Percentiles rank a stretch among this genome's conserved stretches.
Evolutionary conservation across 106 monocot genomes (phyloP).

Genomic region (Phalaenopsis aphrodite): DNA sequence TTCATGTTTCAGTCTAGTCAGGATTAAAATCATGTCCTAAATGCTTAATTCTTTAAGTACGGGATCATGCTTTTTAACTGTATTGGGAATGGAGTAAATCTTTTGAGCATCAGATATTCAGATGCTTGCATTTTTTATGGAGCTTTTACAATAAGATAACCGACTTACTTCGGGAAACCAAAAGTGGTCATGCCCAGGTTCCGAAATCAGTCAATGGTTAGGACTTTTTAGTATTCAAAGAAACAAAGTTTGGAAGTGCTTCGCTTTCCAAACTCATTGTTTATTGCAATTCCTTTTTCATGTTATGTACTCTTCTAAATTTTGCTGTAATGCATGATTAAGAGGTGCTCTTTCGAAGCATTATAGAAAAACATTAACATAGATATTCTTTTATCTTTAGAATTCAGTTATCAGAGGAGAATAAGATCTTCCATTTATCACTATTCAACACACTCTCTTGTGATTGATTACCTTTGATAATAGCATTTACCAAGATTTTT

Average conservation of each 20-base stretch:
- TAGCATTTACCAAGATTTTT: no score
- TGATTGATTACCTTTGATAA: not conserved
- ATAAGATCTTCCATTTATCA: not conserved
- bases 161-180: not conserved
- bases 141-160: not conserved
- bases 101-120: no score
- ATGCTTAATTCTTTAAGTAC: no score
- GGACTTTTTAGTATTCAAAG: not conserved
- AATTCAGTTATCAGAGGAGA: not conserved
- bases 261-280: not conserved
- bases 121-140: not conserved
- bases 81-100: no score
- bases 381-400: not conserved
- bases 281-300: not conserved
- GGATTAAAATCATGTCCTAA: no score
- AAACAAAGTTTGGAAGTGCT: not conserved
- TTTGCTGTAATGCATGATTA: not conserved
- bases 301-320: not conserved
- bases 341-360: not conserved
- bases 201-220: not conserved
- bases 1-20: no score
- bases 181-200: not conserved
- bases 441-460: not conserved
- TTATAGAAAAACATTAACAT: no score
- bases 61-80: no score